Percentiles rank a stretch among this genome's conserved stretches.
Conservation (phyloP, 2,329 filamentous ascomycete genomes). For the Tolypocladium guangdongense region DNA sequence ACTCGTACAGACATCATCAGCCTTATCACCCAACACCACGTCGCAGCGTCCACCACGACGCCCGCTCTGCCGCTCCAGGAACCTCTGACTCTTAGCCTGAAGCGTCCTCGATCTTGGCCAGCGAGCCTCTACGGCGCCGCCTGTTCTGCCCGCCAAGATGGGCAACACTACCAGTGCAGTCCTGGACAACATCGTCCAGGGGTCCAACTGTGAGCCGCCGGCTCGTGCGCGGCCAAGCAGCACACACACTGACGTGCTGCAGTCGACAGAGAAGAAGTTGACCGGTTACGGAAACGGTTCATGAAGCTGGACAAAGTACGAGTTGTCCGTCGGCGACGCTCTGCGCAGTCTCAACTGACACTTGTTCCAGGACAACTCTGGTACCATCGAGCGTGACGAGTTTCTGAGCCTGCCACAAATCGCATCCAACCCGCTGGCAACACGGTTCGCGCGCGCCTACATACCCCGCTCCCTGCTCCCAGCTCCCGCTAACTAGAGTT, state of each 20-base stretch:
- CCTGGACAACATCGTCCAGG: slow-evolving; percentile 91
- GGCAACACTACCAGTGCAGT: slow-evolving; percentile 62
- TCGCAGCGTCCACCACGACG: not conserved
- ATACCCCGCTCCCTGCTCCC: not conserved
- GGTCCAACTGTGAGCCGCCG: slow-evolving; percentile 72
- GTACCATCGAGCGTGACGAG: slow-evolving; percentile 96
- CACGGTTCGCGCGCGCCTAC: slow-evolving; percentile 48
- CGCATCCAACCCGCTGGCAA: slow-evolving; percentile 93
- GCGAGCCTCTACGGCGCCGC: not conserved
- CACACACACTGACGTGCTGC: slow-evolving; percentile 4
- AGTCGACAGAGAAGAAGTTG: slow-evolving; percentile 97
- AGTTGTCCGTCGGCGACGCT: slow-evolving; percentile 1
- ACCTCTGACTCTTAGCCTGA: too few relatives aligned
- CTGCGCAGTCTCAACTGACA: slow-evolving; percentile 1
- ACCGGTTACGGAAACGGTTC: slow-evolving; percentile 89
- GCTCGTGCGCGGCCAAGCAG: slow-evolving; percentile 1
- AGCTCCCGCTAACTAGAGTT: not conserved
- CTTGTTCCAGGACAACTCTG: slow-evolving; percentile 71
- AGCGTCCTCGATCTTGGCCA: not conserved
- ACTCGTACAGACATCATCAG: too few relatives aligned
- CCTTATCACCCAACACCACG: not conserved
- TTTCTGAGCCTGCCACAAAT: slow-evolving; percentile 96
- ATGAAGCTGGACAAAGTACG: slow-evolving; percentile 97
- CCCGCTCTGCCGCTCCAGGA: not conserved
- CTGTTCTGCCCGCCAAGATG: slow-evolving; percentile 30